A percentile compares a stretch with the other conserved stretches of the same genome.
Evolutionary conservation across 2,329 filamentous ascomycete species (phyloP).

Genomic region (Neofusicoccum ribis): DNA sequence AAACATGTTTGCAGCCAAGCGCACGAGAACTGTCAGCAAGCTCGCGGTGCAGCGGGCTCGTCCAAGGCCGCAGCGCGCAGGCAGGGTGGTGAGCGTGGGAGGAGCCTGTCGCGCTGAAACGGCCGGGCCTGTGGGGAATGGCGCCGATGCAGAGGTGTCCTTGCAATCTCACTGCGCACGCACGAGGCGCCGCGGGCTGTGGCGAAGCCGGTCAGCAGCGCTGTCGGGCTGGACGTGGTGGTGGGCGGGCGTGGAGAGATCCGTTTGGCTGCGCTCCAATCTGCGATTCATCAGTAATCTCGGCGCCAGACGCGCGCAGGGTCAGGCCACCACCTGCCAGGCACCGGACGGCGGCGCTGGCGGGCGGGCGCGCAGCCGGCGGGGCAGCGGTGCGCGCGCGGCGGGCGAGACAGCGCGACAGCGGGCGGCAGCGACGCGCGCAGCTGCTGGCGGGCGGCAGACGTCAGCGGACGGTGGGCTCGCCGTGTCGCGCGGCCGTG

Average conservation of each 20-base stretch:
- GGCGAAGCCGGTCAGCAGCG: conserved; percentile 11
- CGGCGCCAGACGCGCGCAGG: neutral
- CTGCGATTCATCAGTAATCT: conserved; percentile 18
- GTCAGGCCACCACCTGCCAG: conserved; percentile 15
- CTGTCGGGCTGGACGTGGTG: neutral
- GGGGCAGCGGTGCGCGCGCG: neutral
- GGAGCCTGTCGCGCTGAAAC: conserved; percentile 12
- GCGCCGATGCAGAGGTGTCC: neutral
- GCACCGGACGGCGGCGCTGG: neutral
- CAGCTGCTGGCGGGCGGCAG: no score
- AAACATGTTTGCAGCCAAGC: conserved; percentile 11
- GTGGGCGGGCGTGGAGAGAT: conserved; percentile 4
- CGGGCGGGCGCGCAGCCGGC: neutral
- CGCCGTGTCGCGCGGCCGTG: neutral
- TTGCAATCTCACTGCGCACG: conserved; percentile 15
- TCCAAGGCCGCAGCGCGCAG: neutral
- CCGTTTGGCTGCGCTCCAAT: conserved; percentile 6
- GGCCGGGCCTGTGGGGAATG: conserved; percentile 12
- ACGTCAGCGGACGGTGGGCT: neutral
- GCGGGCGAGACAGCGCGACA: neutral
- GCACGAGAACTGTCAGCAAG: neutral
- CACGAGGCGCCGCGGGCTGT: conserved; percentile 13
- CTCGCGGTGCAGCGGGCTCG: neutral
- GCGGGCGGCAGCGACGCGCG: neutral
- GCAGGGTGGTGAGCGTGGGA: conserved; percentile 7